Base-by-base conservation (phyloP, 2,329 filamentous ascomycete species). In the Acrodontium crateriforme region DNA sequence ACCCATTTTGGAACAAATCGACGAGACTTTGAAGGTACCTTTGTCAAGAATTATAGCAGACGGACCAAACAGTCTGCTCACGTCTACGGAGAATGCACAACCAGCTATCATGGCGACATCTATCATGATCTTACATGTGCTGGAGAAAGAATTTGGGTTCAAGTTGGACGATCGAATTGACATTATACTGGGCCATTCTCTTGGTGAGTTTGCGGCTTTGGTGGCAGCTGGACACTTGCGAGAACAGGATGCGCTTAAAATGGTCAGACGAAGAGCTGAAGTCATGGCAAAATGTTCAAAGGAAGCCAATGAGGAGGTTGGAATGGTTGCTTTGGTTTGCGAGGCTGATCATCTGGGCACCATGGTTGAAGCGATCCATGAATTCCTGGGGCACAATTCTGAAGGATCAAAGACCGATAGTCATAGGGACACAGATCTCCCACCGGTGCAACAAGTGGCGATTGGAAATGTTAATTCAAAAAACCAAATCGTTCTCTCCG, bases 91-190 rank as follows among this genome's bases (percentile, higher is more conserved):
- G 39, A 85, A 92, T 50, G 80, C 87, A 3, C 87, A 95, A 55
- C 87, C 87, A 2, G 85, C 87, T 44, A 93, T 94, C 54, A 92
- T 95, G 83, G 82, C 84, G 9, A 89, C 83, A 3, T 91, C 82
- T 16, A 75, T 94, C 48, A 69, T 93, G 34, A 91, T 94, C 47
- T 67, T 94, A 30, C 77, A 81, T 31, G 74, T 94, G 35, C 67
- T 95, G 38, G 83, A 94, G 59, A 63, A 70, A 36, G 81, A 93
- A 41, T 94, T 87, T 49, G 73, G 69, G 21, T 92, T 94, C 58
- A 64, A 70, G 32, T 69, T 75, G 5, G 56, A 62, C 6, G 70
- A 79, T 31, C 67, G 76, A 34, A 74, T 84, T 23, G 81, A 93
- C 55, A 73, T 91, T 18, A 81, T 80, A 1, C 65, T 94, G 14